Conservation (phyloP, 2,329 filamentous ascomycete species). For the Exophiala sp. region DNA sequence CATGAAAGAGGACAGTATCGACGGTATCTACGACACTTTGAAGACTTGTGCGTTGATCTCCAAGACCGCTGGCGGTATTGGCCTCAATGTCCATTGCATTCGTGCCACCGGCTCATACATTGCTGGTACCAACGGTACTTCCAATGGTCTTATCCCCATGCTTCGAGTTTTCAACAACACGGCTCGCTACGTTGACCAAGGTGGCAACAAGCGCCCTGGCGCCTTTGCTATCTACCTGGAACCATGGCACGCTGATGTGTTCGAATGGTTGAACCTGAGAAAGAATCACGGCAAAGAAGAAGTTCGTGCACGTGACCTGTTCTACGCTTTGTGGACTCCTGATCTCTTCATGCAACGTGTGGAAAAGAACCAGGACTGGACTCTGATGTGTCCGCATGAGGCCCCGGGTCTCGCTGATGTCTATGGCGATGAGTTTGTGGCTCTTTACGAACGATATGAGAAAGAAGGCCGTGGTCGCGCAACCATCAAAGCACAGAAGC, state of each 20-base stretch:
- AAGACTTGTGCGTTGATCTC: slow-evolving; percentile 99
- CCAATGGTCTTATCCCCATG: slow-evolving; percentile 96
- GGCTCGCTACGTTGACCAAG: slow-evolving; percentile 95
- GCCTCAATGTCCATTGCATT: slow-evolving; percentile 92
- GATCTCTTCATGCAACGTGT: slow-evolving; percentile 99
- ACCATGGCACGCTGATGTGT: slow-evolving; percentile 97
- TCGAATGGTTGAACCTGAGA: slow-evolving; percentile 92
- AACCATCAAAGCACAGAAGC: slow-evolving; percentile 94
- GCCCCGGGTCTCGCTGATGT: slow-evolving; percentile 91
- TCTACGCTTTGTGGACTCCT: slow-evolving; percentile 96
- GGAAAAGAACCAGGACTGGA: slow-evolving; percentile 94
- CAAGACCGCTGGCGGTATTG: slow-evolving; percentile 97
- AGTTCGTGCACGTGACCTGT: slow-evolving; percentile 90
- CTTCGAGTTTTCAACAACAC: slow-evolving; percentile 99
- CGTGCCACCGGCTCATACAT: slow-evolving; percentile 97
- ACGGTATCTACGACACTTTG: slow-evolving; percentile 97
- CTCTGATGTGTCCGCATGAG: slow-evolving; percentile 96
- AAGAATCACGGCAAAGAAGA: slow-evolving; percentile 99
- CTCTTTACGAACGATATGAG: slow-evolving; percentile 87
- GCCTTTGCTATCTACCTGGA: slow-evolving; percentile 98
- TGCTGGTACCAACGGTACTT: slow-evolving; percentile 94
- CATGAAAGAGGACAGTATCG: slow-evolving; percentile 99
- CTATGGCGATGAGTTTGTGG: slow-evolving; percentile 96
- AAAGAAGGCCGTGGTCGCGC: slow-evolving; percentile 77
- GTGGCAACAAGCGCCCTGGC: slow-evolving; percentile 97